Evolutionary conservation across 2,329 filamentous ascomycete genomes (phyloP).

Genomic region (Trichoderma lentiforme): DNA sequence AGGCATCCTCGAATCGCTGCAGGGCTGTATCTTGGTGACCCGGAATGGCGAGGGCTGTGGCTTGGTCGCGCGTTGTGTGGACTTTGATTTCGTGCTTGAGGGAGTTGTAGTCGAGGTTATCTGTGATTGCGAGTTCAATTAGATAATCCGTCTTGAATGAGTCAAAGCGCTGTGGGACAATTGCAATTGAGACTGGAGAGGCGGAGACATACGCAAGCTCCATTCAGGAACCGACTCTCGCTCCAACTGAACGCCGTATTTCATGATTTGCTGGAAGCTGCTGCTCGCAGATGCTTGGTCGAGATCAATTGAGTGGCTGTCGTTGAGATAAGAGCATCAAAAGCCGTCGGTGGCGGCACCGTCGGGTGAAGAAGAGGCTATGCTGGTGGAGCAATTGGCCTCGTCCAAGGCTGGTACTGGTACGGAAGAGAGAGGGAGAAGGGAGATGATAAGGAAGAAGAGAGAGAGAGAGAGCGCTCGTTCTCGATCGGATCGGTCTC

Average conservation of each 20-base stretch:
- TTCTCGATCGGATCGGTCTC: not conserved
- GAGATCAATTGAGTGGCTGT: not conserved
- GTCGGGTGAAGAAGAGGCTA: not conserved
- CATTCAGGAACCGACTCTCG: constrained; percentile 77
- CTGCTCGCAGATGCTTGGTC: not conserved
- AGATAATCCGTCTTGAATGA: not conserved
- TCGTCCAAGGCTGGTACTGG: not conserved
- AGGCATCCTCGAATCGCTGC: constrained; percentile 64
- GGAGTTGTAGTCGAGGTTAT: constrained; percentile 87
- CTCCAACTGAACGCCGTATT: constrained; percentile 56
- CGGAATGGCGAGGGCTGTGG: constrained; percentile 69
- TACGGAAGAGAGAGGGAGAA: not conserved
- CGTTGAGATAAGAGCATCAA: not conserved
- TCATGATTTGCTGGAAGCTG: constrained; percentile 31
- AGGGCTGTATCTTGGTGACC: constrained; percentile 61
- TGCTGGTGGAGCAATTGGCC: not conserved
- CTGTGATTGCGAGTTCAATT: constrained; percentile 39
- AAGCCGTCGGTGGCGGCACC: not conserved
- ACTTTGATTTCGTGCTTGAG: constrained; percentile 82
- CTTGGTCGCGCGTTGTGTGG: constrained; percentile 69
- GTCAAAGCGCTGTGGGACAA: constrained; percentile 12
- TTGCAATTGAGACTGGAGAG: not conserved
- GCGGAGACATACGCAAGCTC: constrained; percentile 61
- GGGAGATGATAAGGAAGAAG: not conserved
- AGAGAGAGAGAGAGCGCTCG: not conserved